phyloP scores from a whole-genome alignment of 2,329 filamentous ascomycete species.

The Colletotrichum zoysiae region DNA sequence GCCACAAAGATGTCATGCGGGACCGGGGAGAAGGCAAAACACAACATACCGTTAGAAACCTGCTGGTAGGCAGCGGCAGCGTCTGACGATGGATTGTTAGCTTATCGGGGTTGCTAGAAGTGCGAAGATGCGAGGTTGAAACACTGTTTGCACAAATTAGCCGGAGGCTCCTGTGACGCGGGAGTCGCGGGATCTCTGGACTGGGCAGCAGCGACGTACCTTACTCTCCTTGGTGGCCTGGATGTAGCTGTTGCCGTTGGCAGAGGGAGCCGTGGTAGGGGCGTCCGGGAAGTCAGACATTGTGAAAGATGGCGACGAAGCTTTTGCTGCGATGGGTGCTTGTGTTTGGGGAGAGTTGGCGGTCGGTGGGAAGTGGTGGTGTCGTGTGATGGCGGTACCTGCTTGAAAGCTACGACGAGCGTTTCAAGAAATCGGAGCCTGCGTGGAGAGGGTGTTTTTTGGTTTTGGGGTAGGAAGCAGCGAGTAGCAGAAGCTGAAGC shows the following conservation, averaged over 20 bases:
- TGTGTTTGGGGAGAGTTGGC: slow-evolving; percentile 43
- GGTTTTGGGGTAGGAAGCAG: slow-evolving; percentile 3
- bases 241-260: slow-evolving; percentile 61
- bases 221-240: slow-evolving; percentile 66
- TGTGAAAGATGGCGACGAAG: slow-evolving; percentile 44
- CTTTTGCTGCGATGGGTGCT: slow-evolving; percentile 44
- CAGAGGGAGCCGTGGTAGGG: slow-evolving; percentile 49
- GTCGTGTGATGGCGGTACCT: slow-evolving; percentile 39
- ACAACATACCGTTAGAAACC: slow-evolving; percentile 60
- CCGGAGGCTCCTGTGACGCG: slow-evolving; percentile 31
- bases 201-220: slow-evolving; percentile 54
- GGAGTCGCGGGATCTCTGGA: slow-evolving; percentile 17
- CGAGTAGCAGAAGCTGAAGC: not conserved
- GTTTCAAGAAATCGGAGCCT: slow-evolving; percentile 37
- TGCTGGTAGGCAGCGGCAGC: slow-evolving; percentile 62
- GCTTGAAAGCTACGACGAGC: slow-evolving; percentile 32
- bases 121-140: slow-evolving; percentile 45
- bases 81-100: slow-evolving; percentile 56
- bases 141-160: slow-evolving; percentile 53
- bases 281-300: slow-evolving; percentile 59
- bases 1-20: slow-evolving; percentile 23
- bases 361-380: slow-evolving; percentile 19
- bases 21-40: not conserved
- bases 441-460: not conserved
- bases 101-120: slow-evolving; percentile 44